These are phyloP conservation scores for Rhizopogon vinicolor DNA, from an alignment of 768 basidiomycete genomes.

Conservation along the genomic window DNA sequence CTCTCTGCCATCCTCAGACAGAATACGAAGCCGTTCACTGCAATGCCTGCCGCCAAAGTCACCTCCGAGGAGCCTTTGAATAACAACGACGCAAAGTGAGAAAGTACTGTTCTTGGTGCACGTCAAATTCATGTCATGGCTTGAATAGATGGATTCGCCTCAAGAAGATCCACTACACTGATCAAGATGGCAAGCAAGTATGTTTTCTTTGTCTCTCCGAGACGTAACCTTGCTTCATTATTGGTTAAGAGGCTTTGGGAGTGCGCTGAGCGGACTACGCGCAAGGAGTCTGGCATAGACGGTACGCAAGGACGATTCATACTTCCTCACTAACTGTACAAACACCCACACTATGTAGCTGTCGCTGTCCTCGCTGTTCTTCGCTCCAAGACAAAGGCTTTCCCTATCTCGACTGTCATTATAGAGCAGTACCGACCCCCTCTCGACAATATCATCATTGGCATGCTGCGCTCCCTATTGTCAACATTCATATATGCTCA, in stretches of 20 bases:
- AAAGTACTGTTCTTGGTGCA: not conserved
- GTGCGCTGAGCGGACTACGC: conserved; percentile 78
- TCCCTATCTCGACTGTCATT: conserved; percentile 74
- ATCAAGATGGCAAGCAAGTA: conserved; percentile 74
- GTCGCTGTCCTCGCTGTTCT: conserved; percentile 84
- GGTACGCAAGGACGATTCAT: conserved; percentile 37
- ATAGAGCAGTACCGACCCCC: conserved; percentile 94
- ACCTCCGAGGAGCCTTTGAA: conserved; percentile 48
- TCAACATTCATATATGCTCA: not conserved
- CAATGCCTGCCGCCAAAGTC: conserved; percentile 44
- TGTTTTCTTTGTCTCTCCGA: conserved; percentile 7
- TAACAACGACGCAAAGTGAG: conserved; percentile 55
- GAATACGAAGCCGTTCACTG: not conserved
- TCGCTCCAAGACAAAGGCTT: conserved; percentile 65
- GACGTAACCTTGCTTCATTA: not conserved
- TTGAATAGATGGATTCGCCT: conserved; percentile 73
- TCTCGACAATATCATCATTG: conserved; percentile 70
- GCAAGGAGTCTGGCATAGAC: conserved; percentile 74
- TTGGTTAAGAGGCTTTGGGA: conserved; percentile 76
- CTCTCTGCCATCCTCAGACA: not conserved
- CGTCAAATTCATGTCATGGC: not conserved
- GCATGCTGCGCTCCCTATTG: conserved; percentile 29
- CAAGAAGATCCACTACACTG: conserved; percentile 76
- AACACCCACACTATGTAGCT: conserved; percentile 38
- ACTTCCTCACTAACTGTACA: not conserved